phyloP scores from a whole-genome alignment of 495 filamentous ascomycete species.

The Aspergillus incahuasiensis region DNA sequence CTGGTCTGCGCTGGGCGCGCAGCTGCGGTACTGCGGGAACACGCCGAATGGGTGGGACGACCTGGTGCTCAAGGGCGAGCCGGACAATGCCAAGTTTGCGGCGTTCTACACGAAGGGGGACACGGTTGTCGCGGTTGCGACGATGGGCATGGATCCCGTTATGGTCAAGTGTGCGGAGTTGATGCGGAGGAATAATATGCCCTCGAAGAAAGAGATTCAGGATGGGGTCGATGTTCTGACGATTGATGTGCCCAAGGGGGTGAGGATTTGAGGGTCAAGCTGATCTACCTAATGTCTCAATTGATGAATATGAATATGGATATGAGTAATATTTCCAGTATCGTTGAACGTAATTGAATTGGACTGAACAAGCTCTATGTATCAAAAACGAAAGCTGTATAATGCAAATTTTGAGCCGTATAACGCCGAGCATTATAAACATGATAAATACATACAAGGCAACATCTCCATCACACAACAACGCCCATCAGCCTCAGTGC shows the following conservation, averaged over 20 bases:
- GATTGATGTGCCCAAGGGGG: constrained; percentile 46
- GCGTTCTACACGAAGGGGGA: constrained; percentile 88
- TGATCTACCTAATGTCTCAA: neutral
- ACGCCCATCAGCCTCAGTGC: no score
- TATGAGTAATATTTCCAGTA: neutral
- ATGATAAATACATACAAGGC: neutral
- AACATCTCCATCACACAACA: no score
- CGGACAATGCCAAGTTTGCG: constrained; percentile 76
- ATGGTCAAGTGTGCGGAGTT: constrained; percentile 80
- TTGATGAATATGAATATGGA: neutral
- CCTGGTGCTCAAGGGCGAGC: constrained; percentile 68
- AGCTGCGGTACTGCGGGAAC: constrained; percentile 89
- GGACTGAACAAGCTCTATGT: neutral
- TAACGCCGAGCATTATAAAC: constrained; percentile 17
- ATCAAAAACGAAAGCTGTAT: neutral
- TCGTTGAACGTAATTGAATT: no score
- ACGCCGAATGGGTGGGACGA: constrained; percentile 79
- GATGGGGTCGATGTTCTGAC: constrained; percentile 69
- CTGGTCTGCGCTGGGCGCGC: constrained; percentile 87
- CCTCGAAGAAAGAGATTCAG: constrained; percentile 69
- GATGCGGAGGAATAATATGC: constrained; percentile 81
- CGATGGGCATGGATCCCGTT: constrained; percentile 83
- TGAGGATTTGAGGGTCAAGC: constrained; percentile 11
- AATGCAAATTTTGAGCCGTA: constrained; percentile 5
- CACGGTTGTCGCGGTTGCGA: constrained; percentile 85